Conservation (phyloP, 2,329 filamentous ascomycete genomes). For the Lecanicillium sp. region DNA sequence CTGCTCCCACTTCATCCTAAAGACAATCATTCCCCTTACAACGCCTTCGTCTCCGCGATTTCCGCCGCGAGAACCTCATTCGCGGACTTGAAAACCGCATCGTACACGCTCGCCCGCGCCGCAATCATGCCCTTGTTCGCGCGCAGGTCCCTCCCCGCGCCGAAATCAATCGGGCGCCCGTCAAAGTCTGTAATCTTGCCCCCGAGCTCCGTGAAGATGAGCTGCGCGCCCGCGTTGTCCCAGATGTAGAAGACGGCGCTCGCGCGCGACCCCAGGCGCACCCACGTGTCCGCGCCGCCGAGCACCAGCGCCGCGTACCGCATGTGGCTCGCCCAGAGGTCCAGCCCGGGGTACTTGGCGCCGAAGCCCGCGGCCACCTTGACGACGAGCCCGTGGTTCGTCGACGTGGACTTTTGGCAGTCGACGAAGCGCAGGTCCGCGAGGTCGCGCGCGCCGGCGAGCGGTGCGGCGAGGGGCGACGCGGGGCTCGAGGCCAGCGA, state of each 20-base stretch:
- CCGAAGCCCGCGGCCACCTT: conserved; percentile 25
- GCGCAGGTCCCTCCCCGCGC: conserved; percentile 27
- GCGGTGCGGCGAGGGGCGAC: conserved; percentile 17
- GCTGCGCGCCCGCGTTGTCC: conserved; percentile 55
- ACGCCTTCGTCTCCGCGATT: background rate
- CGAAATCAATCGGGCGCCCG: conserved; percentile 30
- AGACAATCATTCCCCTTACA: background rate
- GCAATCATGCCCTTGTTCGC: conserved; percentile 34
- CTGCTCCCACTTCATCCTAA: no score
- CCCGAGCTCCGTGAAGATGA: conserved; percentile 50
- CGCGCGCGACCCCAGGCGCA: conserved; percentile 24
- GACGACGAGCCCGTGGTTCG: conserved; percentile 27
- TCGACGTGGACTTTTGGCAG: conserved; percentile 25
- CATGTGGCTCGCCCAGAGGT: conserved; percentile 35
- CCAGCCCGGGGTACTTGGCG: conserved; percentile 30
- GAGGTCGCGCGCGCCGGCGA: conserved; percentile 13
- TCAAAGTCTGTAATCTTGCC: conserved; percentile 47
- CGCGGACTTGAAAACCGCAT: conserved; percentile 29
- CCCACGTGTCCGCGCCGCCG: conserved; percentile 30
- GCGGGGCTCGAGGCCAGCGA: conserved; percentile 19
- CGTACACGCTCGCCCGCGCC: conserved; percentile 39
- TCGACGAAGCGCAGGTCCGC: conserved; percentile 29
- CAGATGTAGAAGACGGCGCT: conserved; percentile 29
- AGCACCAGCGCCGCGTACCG: conserved; percentile 33
- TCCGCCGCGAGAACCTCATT: conserved; percentile 21